Base-by-base conservation (phyloP, 257 asterid genomes). In the Solanum chiquidenum region DNA sequence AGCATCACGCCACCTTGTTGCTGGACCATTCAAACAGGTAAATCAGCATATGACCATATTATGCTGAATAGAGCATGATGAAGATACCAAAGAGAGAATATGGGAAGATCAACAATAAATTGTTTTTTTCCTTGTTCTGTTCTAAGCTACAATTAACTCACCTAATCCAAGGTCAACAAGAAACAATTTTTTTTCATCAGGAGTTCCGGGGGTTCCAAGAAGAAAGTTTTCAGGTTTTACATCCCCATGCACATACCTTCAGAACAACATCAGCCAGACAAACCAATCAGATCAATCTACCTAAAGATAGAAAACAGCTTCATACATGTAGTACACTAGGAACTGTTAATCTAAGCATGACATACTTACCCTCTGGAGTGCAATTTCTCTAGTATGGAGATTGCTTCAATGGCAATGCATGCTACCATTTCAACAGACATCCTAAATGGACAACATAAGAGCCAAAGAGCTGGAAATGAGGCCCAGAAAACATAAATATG, bases 201-300 rank as follows among this genome's bases (percentile, higher is more conserved):
- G 87, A 83, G 95, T 92, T 88, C 98, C 98, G 9, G 96, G 92
- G 77, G 93, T 88, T 88, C 98, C 98, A 87, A 94, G 98, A 89
- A 94, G 90, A 88, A 94, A 94, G 87, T 93, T 94, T 92, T 94
- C 98, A 3, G 98, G 98, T 90, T 94, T 94, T 27, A 94, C 94
- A 91, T 94, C 98, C 55, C 98, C 98, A 69, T 94, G 98, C 90
- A 94, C 98, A 92, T 91, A 93, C 87, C 98, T 94, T 90, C 88
- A 91, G 71, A 82, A 71, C 25, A 72, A 74, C 60, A 82, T 49
- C 42, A 80, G 82, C 31, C 73, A 46, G 69, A 55, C 21, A 21
- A 35, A 29, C 44, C 83, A 85, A 33, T 34, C 82, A 74, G 80
- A 74, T 52, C 73, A 46, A 77, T 46, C 69, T 46, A 46, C 35